phyloP scores from a whole-genome alignment of 1,139 yeast species.

The Candida labiduridarum region DNA sequence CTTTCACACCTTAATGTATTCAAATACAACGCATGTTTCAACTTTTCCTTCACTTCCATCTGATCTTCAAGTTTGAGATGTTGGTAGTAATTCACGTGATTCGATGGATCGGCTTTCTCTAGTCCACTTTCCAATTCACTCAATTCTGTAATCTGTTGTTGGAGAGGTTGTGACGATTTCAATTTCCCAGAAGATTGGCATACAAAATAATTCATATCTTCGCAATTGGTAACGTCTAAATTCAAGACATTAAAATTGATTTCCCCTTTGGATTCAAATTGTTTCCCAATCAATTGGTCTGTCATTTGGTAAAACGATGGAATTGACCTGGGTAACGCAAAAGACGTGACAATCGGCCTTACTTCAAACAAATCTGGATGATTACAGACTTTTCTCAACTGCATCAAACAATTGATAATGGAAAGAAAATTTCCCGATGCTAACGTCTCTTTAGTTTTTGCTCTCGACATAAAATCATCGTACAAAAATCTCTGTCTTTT shows the following conservation, averaged over 20 bases:
- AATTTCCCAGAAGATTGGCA: slow-evolving; percentile 46
- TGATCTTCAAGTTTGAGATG: slow-evolving; percentile 55
- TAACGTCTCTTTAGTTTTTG: slow-evolving; percentile 90
- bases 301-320: slow-evolving; percentile 49
- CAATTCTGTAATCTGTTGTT: slow-evolving; percentile 45
- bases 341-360: slow-evolving; percentile 89
- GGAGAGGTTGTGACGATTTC: slow-evolving; percentile 50
- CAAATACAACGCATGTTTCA: slow-evolving; percentile 62
- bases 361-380: slow-evolving; percentile 98
- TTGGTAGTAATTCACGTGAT: slow-evolving; percentile 63
- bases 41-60: slow-evolving; percentile 48
- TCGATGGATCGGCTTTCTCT: slow-evolving; percentile 42
- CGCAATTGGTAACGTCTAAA: slow-evolving; percentile 56
- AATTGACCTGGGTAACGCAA: slow-evolving; percentile 71
- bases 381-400: slow-evolving; percentile 93
- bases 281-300: slow-evolving; percentile 46
- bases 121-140: slow-evolving; percentile 31
- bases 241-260: slow-evolving; percentile 64
- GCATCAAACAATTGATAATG: slow-evolving; percentile 97
- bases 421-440: slow-evolving; percentile 95
- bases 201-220: slow-evolving; percentile 49
- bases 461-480: slow-evolving; percentile 97
- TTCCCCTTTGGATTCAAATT: slow-evolving; percentile 21
- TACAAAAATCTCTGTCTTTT: slow-evolving; percentile 90
- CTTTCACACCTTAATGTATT: slow-evolving; percentile 64